These are phyloP conservation scores for Boletellus sp. DNA, from an alignment of 768 basidiomycete species.

Conservation along the genomic window DNA sequence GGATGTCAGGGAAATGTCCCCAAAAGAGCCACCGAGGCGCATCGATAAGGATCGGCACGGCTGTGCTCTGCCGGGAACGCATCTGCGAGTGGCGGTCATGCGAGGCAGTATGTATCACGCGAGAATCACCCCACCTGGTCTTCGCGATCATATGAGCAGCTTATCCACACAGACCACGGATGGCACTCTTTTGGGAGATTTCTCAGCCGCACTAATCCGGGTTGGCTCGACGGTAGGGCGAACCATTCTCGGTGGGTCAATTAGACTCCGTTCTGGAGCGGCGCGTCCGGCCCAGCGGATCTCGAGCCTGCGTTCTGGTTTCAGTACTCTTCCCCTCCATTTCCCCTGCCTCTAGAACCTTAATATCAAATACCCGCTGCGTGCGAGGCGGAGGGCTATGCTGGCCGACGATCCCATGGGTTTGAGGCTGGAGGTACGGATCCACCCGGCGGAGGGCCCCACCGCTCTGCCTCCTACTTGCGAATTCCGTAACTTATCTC, in stretches of 20 bases:
- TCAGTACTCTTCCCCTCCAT: too few species aligned
- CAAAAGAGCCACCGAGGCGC: slow-evolving; percentile 20
- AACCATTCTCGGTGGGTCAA: slow-evolving; percentile 17
- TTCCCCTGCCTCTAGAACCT: slow-evolving; percentile 12
- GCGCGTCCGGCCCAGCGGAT: slow-evolving; percentile 13
- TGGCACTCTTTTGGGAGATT: slow-evolving; percentile 10
- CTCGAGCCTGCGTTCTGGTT: slow-evolving; percentile 16
- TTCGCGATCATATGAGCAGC: slow-evolving; percentile 22
- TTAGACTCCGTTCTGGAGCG: slow-evolving; percentile 12
- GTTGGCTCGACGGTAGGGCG: slow-evolving; percentile 18
- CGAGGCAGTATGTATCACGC: slow-evolving; percentile 11
- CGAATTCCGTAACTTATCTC: slow-evolving; percentile 17
- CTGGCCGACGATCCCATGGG: slow-evolving; percentile 11
- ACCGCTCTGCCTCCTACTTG: slow-evolving; percentile 8
- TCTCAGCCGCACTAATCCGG: slow-evolving; percentile 28
- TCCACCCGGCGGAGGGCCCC: slow-evolving; percentile 4
- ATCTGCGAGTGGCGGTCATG: slow-evolving; percentile 13
- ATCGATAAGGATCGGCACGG: slow-evolving; percentile 30
- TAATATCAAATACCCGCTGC: slow-evolving; percentile 19
- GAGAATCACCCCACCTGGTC: slow-evolving; percentile 10
- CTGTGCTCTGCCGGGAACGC: slow-evolving; percentile 10
- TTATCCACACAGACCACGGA: slow-evolving; percentile 6
- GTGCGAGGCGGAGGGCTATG: slow-evolving; percentile 11
- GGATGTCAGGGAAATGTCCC: slow-evolving; percentile 13
- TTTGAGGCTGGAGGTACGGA: slow-evolving; percentile 6